Evolutionary conservation across 371 early-diverging fungal genomes (phyloP).

Genomic region (Mortierella sp.): DNA sequence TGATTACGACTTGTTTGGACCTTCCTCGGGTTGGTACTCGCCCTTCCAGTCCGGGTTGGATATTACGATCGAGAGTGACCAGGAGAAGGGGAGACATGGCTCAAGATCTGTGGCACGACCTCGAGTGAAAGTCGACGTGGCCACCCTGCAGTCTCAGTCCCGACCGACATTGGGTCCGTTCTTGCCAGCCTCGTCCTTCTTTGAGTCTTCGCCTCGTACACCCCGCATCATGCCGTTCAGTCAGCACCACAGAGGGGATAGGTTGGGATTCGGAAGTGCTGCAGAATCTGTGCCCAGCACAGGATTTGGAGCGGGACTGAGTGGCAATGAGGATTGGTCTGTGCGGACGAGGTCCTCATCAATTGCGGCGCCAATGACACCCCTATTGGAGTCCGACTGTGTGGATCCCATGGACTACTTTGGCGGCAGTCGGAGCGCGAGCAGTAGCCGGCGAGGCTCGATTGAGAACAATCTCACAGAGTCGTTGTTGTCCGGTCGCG

Average conservation of each 20-base stretch:
- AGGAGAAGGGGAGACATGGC: constrained; percentile 34
- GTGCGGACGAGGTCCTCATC: constrained; percentile 35
- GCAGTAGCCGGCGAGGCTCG: constrained; percentile 44
- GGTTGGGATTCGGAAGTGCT: background rate
- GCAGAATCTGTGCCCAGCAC: background rate
- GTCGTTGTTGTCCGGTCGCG: constrained; percentile 42
- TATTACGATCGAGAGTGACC: constrained; percentile 53
- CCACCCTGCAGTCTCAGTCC: background rate
- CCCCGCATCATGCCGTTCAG: constrained; percentile 55
- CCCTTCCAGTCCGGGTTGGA: constrained; percentile 56
- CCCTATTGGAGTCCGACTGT: constrained; percentile 34
- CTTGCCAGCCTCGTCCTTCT: constrained; percentile 43
- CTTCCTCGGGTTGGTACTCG: constrained; percentile 52
- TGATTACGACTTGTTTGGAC: constrained; percentile 23
- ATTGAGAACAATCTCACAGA: constrained; percentile 53
- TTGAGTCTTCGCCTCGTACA: constrained; percentile 48
- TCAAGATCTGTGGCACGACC: constrained; percentile 25
- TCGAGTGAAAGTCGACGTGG: constrained; percentile 19
- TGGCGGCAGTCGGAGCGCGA: constrained; percentile 49
- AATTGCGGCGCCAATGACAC: constrained; percentile 38
- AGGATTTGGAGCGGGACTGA: background rate
- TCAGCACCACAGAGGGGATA: constrained; percentile 22
- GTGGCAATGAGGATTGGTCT: constrained; percentile 36
- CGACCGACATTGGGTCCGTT: constrained; percentile 22
- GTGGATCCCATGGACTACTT: constrained; percentile 35